Conservation (phyloP, 495 filamentous ascomycete genomes). For the Lophium mytilinum region DNA sequence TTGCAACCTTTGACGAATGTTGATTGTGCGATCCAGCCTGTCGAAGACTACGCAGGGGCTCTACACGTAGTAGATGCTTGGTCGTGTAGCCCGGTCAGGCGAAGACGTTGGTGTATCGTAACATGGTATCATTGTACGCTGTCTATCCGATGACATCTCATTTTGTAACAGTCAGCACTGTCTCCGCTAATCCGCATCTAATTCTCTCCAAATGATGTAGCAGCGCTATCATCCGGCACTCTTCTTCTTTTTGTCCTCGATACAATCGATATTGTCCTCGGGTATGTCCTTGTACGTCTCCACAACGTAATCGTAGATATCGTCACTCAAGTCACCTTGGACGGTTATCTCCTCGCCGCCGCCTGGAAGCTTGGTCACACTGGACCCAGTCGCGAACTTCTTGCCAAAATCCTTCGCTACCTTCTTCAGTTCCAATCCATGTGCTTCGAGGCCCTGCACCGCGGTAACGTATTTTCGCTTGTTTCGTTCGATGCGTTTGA, state of each 20-base stretch:
- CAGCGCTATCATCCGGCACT: slow-evolving; percentile 14
- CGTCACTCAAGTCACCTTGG: slow-evolving; percentile 92
- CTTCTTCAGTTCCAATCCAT: slow-evolving; percentile 90
- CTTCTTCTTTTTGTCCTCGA: slow-evolving; percentile 94
- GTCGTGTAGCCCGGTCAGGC: too few relatives aligned
- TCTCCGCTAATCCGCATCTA: too few relatives aligned
- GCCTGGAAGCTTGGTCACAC: slow-evolving; percentile 76
- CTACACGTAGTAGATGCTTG: too few relatives aligned
- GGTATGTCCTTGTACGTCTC: slow-evolving; percentile 80
- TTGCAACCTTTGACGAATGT: too few relatives aligned
- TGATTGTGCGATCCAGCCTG: too few relatives aligned
- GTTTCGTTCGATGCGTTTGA: slow-evolving; percentile 95
- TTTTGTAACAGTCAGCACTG: too few relatives aligned
- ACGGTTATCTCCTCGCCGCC: slow-evolving; percentile 96
- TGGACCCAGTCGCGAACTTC: slow-evolving; percentile 90
- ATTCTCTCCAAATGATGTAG: too few relatives aligned
- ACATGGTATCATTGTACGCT: too few relatives aligned
- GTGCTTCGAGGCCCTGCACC: slow-evolving; percentile 79
- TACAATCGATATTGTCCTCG: slow-evolving; percentile 85
- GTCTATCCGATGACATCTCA: too few relatives aligned
- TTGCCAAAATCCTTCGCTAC: slow-evolving; percentile 81
- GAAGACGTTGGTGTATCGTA: too few relatives aligned
- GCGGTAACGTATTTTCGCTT: slow-evolving; percentile 95
- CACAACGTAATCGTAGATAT: slow-evolving; percentile 81
- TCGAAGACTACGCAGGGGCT: too few relatives aligned